Base-by-base conservation (phyloP, 371 early-diverging fungal species). In the Mortierella sp. region DNA sequence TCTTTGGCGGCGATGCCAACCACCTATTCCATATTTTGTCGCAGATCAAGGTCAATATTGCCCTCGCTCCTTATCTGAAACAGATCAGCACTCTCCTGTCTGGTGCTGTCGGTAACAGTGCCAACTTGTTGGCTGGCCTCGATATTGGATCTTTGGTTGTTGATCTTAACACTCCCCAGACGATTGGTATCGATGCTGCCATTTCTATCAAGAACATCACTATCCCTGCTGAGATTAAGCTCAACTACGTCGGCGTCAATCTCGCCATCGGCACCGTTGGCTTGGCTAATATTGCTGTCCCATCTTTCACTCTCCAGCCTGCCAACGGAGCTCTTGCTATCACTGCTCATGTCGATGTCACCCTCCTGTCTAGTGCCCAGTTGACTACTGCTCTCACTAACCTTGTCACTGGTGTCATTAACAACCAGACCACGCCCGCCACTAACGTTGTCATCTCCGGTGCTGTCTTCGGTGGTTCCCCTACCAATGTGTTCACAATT, bases 201-300 rank as follows among this genome's bases (percentile, higher is more conserved):
- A 69, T 78, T 30, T 6, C 70, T 4, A 22, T 78, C 57, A 73
- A 69, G 70, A 73, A 73, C 60, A 37, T 78, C 45, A 62, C 70
- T 20, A 64, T 78, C 52, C 78, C 78, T 24, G 78, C 73, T 35
- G 70, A 78, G 66, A 73, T 78, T 66, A 78, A 70, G 47, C 73
- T 78, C 61, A 78, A 73, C 73, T 78, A 78, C 28, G 78, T 78
- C 16, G 78, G 78, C 32, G 54, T 78, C 59, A 73, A 73, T 63
- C 40, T 78, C 26, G 78, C 73, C 32, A 59, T 78, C 16, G 66
- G 66, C 55, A 70, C 73, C 14, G 52, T 66, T 54, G 70, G 62
- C 24, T 57, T 78, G 73, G 78, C 78, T 37, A 61, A 78, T 54
- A 51, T 78, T 22, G 45, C 78, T n/a, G 51, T 78, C 16, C 78